Percentiles rank a stretch among this genome's conserved stretches.
Conservation (phyloP, 805 yeast species). For the Zygosaccharomyces kombuchaensis region DNA sequence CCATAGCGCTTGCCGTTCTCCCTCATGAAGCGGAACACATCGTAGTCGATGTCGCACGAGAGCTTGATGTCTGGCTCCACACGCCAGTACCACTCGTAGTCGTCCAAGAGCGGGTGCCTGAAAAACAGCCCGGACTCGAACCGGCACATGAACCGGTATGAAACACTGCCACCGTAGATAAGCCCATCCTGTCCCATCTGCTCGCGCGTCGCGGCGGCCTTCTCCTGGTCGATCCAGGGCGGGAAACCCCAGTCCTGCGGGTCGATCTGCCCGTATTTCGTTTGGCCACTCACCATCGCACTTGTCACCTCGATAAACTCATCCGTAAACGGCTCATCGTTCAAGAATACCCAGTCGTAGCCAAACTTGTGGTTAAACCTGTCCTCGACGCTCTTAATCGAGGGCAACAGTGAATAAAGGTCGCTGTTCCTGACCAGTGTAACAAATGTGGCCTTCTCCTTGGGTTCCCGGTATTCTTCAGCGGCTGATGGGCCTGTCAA, state of each 20-base stretch:
- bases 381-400: constrained; percentile 80
- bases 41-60: constrained; percentile 78
- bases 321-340: constrained; percentile 78
- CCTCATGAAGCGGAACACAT: constrained; percentile 75
- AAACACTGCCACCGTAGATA: constrained; percentile 61
- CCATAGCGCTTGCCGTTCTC: constrained; percentile 72
- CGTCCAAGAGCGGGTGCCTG: constrained; percentile 65
- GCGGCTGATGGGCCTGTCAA: not conserved
- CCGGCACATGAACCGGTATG: constrained; percentile 89
- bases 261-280: constrained; percentile 78
- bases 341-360: constrained; percentile 94
- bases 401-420: constrained; percentile 52
- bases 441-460: constrained; percentile 74
- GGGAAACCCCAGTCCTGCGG: constrained; percentile 86
- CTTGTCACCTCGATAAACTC: constrained; percentile 70
- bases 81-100: constrained; percentile 92
- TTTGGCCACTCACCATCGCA: constrained; percentile 67
- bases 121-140: constrained; percentile 87
- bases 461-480: constrained; percentile 24
- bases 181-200: constrained; percentile 48
- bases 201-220: constrained; percentile 53
- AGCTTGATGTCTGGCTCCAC: constrained; percentile 84
- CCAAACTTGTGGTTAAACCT: constrained; percentile 75
- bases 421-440: constrained; percentile 77
- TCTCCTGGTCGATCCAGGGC: constrained; percentile 68